Base-by-base conservation (phyloP, 2,329 filamentous ascomycete species). In the Sclerotinia borealis region DNA sequence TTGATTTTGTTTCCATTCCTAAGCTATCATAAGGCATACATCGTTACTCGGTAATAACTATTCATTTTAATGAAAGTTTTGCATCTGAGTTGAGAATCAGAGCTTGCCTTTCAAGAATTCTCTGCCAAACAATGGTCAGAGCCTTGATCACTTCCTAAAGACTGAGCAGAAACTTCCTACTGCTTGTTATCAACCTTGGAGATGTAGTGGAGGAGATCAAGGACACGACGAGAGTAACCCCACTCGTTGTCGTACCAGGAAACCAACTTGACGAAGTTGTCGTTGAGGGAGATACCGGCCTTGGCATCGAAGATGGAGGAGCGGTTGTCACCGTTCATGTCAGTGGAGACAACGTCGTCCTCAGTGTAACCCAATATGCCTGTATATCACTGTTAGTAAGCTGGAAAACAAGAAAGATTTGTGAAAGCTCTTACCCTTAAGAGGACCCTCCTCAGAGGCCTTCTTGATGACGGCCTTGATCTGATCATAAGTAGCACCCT, bases 241-340 rank as follows among this genome's bases (percentile, higher is more conserved):
- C 93, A 97, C 87, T 98, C 93, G 86, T 98, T 98, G 86, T 96
- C 92, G 83, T 96, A 96, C 95, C 93, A 98, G 75, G 88, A 88
- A 31, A 73, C 90, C 15, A 99, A 86, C 90, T 99, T 99, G 86
- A 96, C 88, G 79, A 98, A 98, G 88, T 97, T 93, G 76, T 92
- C 81, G 88, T 98, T 99, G 75, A 99, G 89, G 71, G 93, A 90
- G 81, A 99, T 98, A 86, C 95, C 95, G 67, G 95, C 95, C 90
- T 96, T 96, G 80, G 92, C 93, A 79, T 99, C 95, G 81, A 99
- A 97, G 86, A 98, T 96, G 83, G 93, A 97, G 72, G 93, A 97
- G 87, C 87, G 81, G 78, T 83, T 85, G 85, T 98, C 90, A 80
- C 95, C 95, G 83, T 90, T 95, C 79, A 98, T 78, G 81, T 99